Conservation (phyloP, 1,284 basidiomycete species). For the Microbotryomycetes sp. region DNA sequence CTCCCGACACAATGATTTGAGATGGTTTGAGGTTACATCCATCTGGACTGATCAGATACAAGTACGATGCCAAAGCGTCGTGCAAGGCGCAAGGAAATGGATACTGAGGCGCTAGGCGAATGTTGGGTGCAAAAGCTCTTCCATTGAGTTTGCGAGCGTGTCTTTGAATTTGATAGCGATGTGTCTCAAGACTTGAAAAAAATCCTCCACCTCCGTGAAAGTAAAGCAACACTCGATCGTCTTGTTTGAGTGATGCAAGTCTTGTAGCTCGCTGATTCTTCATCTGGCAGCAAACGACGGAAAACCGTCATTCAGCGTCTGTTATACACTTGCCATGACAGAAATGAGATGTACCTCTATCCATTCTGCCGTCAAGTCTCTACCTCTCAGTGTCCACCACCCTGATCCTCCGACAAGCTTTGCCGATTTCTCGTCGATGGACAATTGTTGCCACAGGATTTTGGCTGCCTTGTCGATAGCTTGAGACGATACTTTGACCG, state of each 20-base stretch:
- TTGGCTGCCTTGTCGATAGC: slow-evolving; percentile 40
- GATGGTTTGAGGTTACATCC: slow-evolving; percentile 67
- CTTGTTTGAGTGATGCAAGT: slow-evolving; percentile 19
- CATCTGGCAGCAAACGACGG: slow-evolving; percentile 38
- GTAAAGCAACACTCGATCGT: slow-evolving; percentile 15
- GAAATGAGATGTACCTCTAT: slow-evolving; percentile 37
- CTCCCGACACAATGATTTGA: slow-evolving; percentile 75
- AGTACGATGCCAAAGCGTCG: slow-evolving; percentile 48
- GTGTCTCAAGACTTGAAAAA: slow-evolving; percentile 40
- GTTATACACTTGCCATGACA: too few relatives aligned
- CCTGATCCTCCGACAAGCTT: slow-evolving; percentile 38
- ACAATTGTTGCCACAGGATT: slow-evolving; percentile 43
- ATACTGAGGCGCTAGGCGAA: slow-evolving; percentile 65
- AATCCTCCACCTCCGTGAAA: slow-evolving; percentile 44
- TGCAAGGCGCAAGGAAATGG: slow-evolving; percentile 95
- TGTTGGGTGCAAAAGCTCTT: slow-evolving; percentile 40
- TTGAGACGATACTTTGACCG: slow-evolving; percentile 42
- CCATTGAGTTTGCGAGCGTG: slow-evolving; percentile 45
- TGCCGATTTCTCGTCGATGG: slow-evolving; percentile 39
- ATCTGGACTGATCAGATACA: slow-evolving; percentile 66
- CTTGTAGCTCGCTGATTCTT: slow-evolving; percentile 43
- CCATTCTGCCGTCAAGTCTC: slow-evolving; percentile 37
- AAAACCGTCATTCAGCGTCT: too few relatives aligned
- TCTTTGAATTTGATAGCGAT: slow-evolving; percentile 42
- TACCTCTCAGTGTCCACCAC: slow-evolving; percentile 36